These are phyloP conservation scores for Fusarium decemcellulare DNA, from an alignment of 2,329 filamentous ascomycete species.

Conservation along the genomic window DNA sequence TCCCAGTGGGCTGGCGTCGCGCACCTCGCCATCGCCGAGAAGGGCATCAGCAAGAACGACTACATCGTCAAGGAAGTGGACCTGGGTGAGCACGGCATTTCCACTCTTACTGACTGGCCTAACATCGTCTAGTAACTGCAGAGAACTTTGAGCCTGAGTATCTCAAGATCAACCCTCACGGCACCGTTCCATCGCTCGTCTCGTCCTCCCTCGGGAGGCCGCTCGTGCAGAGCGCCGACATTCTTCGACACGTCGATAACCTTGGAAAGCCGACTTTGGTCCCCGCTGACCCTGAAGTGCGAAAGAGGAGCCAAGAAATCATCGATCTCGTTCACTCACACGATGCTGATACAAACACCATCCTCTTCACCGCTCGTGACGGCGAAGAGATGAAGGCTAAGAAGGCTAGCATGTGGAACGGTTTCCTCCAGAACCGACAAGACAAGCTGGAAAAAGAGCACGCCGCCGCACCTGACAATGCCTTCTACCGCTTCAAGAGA, in stretches of 20 bases:
- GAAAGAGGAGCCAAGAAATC: constrained; percentile 16
- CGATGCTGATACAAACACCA: constrained; percentile 28
- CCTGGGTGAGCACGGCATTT: constrained; percentile 5
- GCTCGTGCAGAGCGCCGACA: constrained; percentile 26
- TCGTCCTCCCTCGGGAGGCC: constrained; percentile 27
- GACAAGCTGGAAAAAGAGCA: constrained; percentile 26
- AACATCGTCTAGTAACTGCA: constrained; percentile 9
- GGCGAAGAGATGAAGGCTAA: constrained; percentile 20
- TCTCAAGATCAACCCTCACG: constrained; percentile 36
- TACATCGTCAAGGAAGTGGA: constrained; percentile 31
- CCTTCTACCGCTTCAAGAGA: constrained; percentile 36
- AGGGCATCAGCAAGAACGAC: constrained; percentile 31
- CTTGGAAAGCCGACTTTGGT: constrained; percentile 8
- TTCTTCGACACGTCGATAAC: constrained; percentile 31
- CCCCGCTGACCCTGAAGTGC: constrained; percentile 10
- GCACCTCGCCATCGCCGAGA: constrained; percentile 36
- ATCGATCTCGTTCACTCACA: constrained; percentile 34
- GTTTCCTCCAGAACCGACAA: constrained; percentile 26
- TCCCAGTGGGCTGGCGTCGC: constrained; percentile 39
- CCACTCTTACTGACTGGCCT: background rate
- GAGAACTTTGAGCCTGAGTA: constrained; percentile 35
- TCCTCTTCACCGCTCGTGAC: constrained; percentile 30
- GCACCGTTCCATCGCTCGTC: constrained; percentile 33
- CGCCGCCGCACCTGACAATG: constrained; percentile 21
- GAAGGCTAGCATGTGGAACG: constrained; percentile 8